Percentiles rank a stretch among this genome's conserved stretches.
phyloP scores from a whole-genome alignment of 139 green algal genomes.

The Chlamydomonas asymmetrica region DNA sequence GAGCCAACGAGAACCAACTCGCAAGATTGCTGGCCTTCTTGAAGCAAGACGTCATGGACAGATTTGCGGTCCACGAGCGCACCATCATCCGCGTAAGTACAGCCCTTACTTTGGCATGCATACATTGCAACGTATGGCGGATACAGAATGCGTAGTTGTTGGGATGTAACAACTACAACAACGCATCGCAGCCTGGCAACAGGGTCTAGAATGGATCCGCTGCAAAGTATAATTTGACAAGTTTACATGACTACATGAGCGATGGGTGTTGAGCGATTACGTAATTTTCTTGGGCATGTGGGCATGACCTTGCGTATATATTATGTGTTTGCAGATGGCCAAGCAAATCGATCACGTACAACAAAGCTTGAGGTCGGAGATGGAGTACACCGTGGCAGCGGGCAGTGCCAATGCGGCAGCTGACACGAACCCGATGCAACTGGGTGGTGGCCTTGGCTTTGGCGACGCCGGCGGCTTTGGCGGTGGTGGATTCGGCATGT shows the following conservation, averaged over 20 bases:
- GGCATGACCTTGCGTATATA: background rate
- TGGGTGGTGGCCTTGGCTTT: too few relatives aligned
- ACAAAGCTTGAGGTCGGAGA: constrained; percentile 19
- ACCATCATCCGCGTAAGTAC: constrained; percentile 24
- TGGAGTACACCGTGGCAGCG: too few relatives aligned
- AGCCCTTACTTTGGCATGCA: background rate
- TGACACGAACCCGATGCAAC: too few relatives aligned
- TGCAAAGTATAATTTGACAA: too few relatives aligned
- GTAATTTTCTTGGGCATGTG: too few relatives aligned
- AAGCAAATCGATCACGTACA: constrained; percentile 30
- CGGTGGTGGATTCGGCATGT: too few relatives aligned
- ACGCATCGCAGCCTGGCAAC: background rate
- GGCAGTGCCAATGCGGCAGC: too few relatives aligned
- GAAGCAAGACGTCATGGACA: constrained; percentile 36
- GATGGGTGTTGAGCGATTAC: too few relatives aligned
- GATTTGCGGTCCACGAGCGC: constrained; percentile 23
- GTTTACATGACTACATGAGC: too few relatives aligned
- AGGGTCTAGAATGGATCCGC: background rate
- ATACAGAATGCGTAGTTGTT: background rate
- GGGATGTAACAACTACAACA: background rate
- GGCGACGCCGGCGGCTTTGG: too few relatives aligned
- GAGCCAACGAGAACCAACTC: constrained; percentile 32
- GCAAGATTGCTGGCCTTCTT: constrained; percentile 28
- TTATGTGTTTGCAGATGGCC: constrained; percentile 13
- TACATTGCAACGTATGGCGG: background rate